Percentiles rank a stretch among this genome's conserved stretches.
phyloP scores from a whole-genome alignment of 192 early-diverging fungal species.

The Coemansia interrupta region DNA sequence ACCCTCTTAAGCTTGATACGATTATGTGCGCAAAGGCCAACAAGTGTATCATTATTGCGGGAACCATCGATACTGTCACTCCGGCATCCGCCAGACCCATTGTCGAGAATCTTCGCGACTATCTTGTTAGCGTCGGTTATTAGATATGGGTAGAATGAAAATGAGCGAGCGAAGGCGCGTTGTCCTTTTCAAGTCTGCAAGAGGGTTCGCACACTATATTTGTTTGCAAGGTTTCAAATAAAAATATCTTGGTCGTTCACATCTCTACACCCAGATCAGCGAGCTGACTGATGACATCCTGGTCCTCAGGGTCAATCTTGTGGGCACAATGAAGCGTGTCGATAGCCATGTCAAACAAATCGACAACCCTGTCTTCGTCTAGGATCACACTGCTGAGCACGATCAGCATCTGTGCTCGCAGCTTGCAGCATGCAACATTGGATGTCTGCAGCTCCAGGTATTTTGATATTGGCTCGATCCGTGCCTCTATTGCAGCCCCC shows the following conservation, averaged over 20 bases:
- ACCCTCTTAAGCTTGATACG: slow-evolving; percentile 18
- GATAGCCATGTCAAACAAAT: slow-evolving; percentile 52
- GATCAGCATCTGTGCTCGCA: slow-evolving; percentile 34
- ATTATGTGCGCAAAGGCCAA: slow-evolving; percentile 71
- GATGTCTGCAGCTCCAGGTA: slow-evolving; percentile 26
- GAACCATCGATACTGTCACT: slow-evolving; percentile 62
- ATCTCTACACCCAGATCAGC: slow-evolving; percentile 37
- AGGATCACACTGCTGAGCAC: slow-evolving; percentile 40
- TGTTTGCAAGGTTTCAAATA: too few species aligned
- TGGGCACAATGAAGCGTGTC: slow-evolving; percentile 49
- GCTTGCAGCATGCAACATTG: slow-evolving; percentile 24
- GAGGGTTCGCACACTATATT: not conserved
- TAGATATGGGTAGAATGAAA: slow-evolving; percentile 33
- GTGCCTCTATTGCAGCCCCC: slow-evolving; percentile 39
- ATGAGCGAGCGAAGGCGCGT: not conserved
- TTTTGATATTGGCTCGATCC: slow-evolving; percentile 24
- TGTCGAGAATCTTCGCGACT: slow-evolving; percentile 72
- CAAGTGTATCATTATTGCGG: slow-evolving; percentile 73
- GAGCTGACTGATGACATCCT: slow-evolving; percentile 40
- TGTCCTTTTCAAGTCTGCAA: not conserved
- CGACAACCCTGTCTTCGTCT: slow-evolving; percentile 56
- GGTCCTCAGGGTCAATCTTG: slow-evolving; percentile 44
- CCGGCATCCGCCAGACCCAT: slow-evolving; percentile 69
- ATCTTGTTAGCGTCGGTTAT: slow-evolving; percentile 68
- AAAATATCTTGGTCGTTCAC: not conserved